Evolutionary conservation across 106 monocot genomes (phyloP).

Genomic region (Allium fistulosum): DNA sequence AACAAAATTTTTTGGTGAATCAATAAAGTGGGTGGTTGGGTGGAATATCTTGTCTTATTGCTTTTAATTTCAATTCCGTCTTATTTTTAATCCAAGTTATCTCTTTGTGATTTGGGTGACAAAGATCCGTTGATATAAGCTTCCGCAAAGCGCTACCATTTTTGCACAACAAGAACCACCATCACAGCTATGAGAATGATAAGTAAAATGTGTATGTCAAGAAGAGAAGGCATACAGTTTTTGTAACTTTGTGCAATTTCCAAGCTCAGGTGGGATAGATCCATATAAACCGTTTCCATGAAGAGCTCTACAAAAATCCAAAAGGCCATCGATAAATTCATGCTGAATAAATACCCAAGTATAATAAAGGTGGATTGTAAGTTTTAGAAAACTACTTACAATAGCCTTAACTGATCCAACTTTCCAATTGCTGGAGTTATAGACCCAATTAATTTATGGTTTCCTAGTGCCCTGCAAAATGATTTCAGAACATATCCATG

Average conservation of each 20-base stretch:
- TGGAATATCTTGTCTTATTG: too few species aligned
- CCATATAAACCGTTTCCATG: conserved; percentile 93
- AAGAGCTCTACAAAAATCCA: conserved; percentile 43
- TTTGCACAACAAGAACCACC: too few species aligned
- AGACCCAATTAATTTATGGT: conserved; percentile 80
- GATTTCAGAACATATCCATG: background rate
- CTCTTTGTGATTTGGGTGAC: too few species aligned
- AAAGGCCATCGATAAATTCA: background rate
- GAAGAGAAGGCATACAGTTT: conserved; percentile 48
- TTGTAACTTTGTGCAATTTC: conserved; percentile 83
- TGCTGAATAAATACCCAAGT: too few species aligned
- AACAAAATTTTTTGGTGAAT: too few species aligned
- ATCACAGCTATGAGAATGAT: too few species aligned
- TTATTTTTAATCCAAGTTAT: too few species aligned
- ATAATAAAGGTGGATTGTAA: background rate
- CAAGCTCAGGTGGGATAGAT: conserved; percentile 71
- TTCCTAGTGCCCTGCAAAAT: conserved; percentile 59
- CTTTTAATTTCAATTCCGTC: too few species aligned
- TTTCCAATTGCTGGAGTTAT: conserved; percentile 86
- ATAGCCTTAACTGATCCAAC: conserved; percentile 49
- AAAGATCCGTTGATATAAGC: too few species aligned
- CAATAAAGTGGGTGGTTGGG: too few species aligned
- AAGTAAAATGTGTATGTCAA: background rate
- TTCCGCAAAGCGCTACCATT: too few species aligned
- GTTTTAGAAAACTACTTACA: conserved; percentile 41